These are phyloP conservation scores for Volvox carteri DNA, from an alignment of 163 green algal species.

Conservation along the genomic window DNA sequence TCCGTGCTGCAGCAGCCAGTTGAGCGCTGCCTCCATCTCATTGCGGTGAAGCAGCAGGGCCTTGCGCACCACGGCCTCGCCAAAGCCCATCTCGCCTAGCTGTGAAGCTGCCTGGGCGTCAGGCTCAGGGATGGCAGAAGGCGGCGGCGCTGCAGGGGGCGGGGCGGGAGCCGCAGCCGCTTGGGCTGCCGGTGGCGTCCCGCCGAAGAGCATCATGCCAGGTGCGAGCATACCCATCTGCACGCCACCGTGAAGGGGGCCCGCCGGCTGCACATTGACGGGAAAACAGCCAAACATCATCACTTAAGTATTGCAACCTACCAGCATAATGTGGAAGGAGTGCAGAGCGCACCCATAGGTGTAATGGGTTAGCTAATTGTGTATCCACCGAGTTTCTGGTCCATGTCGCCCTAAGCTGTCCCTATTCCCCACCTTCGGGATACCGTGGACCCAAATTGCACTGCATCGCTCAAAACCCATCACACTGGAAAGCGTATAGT, in stretches of 20 bases:
- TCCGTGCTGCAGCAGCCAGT: constrained; percentile 77
- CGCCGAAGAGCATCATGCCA: constrained; percentile 31
- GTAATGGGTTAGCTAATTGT: no score
- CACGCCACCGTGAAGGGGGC: background rate
- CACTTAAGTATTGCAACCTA: no score
- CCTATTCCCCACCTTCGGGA: no score
- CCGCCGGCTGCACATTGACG: background rate
- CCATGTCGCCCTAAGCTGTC: no score
- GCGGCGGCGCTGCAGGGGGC: background rate
- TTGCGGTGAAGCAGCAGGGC: constrained; percentile 77
- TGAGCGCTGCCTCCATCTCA: constrained; percentile 72
- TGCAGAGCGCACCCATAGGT: no score
- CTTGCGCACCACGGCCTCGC: constrained; percentile 72
- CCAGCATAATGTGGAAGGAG: no score
- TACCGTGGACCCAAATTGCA: no score
- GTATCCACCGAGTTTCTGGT: no score
- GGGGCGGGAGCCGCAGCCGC: background rate
- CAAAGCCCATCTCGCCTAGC: constrained; percentile 80
- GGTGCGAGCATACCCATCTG: constrained; percentile 9
- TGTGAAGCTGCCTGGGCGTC: constrained; percentile 37
- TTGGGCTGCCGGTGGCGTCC: background rate
- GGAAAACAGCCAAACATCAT: no score
- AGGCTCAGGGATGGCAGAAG: constrained; percentile 26
- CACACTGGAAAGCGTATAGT: no score
- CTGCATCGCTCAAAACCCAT: no score